Evolutionary conservation across 306 rosid species (phyloP).

Genomic region (Malus asiatica): DNA sequence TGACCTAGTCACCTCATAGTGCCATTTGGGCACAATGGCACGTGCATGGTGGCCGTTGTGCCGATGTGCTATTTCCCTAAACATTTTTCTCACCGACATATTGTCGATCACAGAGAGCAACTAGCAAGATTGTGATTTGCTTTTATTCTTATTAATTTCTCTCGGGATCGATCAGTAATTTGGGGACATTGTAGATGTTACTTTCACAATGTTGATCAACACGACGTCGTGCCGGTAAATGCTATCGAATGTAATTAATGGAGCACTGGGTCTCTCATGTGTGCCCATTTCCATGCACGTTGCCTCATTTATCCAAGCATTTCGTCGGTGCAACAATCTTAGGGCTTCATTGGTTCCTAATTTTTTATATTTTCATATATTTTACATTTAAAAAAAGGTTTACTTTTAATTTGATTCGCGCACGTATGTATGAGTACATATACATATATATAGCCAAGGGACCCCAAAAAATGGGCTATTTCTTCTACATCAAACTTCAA

Average conservation of each 20-base stretch:
- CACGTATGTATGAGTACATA: not conserved
- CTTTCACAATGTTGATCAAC: not conserved
- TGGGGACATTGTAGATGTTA: not conserved
- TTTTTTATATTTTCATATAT: not conserved
- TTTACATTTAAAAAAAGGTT: not conserved
- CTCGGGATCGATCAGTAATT: not conserved
- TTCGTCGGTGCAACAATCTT: not conserved
- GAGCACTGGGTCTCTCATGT: not conserved
- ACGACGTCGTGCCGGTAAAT: conserved; percentile 5
- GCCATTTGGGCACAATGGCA: not conserved
- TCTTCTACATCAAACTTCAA: too few species aligned
- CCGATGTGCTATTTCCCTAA: not conserved
- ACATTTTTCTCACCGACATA: conserved; percentile 5
- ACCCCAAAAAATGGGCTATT: too few species aligned
- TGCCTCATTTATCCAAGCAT: not conserved
- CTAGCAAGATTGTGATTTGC: not conserved
- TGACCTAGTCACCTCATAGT: not conserved
- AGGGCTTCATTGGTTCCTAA: not conserved
- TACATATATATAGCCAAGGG: too few species aligned
- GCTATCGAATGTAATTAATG: not conserved
- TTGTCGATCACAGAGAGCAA: not conserved
- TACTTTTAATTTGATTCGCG: not conserved
- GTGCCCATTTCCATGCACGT: conserved; percentile 5
- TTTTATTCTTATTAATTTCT: not conserved
- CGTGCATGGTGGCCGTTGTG: not conserved